Base-by-base conservation (phyloP, 768 basidiomycete genomes). In the Hortiboletus campestris region DNA sequence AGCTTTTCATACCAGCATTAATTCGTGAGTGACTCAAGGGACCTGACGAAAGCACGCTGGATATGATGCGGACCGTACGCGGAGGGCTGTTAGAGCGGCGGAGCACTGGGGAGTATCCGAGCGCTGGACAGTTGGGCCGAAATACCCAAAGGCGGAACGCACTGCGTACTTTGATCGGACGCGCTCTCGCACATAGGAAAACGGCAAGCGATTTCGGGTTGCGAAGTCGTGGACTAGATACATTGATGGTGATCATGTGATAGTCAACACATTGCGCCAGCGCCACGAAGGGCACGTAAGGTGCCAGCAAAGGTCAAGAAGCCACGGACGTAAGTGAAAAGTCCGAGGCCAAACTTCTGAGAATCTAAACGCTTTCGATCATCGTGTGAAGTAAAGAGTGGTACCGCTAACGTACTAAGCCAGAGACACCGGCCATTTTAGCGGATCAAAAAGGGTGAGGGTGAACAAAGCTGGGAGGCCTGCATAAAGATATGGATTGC, bases 301-400 rank as follows among this genome's bases (percentile, higher is more conserved):
- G 59, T 56, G 57, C 55, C 54, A 53, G 59, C 49, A 55, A 57
- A 58, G 49, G 56, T 59, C 47, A 34, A 64, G 71, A 71, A 70
- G 71, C 56, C 59, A 70, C 71, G 69, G 69, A 66, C 60, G 69
- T 70, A 71, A 61, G 39, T 49, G 53, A 63, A 40, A 70, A 72
- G 69, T 72, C 69, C 69, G 69, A 72, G 67, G 69, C 19, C 42
- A 66, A 42, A 36, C 67, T 66, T 70, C 63, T 64, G 68, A 58
- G 70, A 63, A 69, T 65, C 61, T 55, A 56, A 60, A 50, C 62
- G 43, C 52, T 60, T 60, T 65, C 59, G 66, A 66, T 63, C 46
- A 63, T 59, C 63, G 56, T 58, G 59, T 59, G 59, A 65, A 68
- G 55, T 43, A 39, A 59, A 51, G 55, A 44, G 28, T 28, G 39